Evolutionary conservation across 108 stramenopile genomes (phyloP).

Genomic region (Chaetoceros tenuissimus): DNA sequence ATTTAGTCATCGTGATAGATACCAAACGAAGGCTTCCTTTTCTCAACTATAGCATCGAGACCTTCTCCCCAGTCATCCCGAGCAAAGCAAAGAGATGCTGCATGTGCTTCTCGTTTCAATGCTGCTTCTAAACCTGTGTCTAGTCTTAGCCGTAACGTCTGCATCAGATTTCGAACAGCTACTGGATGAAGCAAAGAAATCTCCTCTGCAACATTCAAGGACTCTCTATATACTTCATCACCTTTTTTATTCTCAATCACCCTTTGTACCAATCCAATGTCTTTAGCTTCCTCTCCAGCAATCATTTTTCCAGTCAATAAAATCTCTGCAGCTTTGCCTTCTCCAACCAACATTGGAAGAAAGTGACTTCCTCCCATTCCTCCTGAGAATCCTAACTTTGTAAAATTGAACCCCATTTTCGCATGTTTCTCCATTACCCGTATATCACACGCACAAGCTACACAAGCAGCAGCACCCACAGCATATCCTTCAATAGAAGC

Average conservation of each 20-base stretch:
- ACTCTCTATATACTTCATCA: slow-evolving; percentile 26
- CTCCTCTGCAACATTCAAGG: slow-evolving; percentile 21
- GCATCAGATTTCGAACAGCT: slow-evolving; percentile 43
- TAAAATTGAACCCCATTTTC: slow-evolving; percentile 66
- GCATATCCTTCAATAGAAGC: slow-evolving; percentile 69
- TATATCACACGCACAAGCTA: slow-evolving; percentile 67
- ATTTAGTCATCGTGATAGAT: slow-evolving; percentile 20
- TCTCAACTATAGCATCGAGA: slow-evolving; percentile 37
- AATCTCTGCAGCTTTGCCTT: slow-evolving; percentile 29
- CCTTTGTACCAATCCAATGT: slow-evolving; percentile 33
- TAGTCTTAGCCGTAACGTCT: slow-evolving; percentile 25
- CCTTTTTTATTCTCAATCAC: slow-evolving; percentile 12
- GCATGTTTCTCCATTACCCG: slow-evolving; percentile 28
- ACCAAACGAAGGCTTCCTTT: slow-evolving; percentile 39
- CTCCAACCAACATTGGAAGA: slow-evolving; percentile 33
- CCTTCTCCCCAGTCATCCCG: slow-evolving; percentile 56
- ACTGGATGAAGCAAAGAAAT: slow-evolving; percentile 26
- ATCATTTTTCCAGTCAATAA: slow-evolving; percentile 46
- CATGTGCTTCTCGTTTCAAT: slow-evolving; percentile 43
- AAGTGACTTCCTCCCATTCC: slow-evolving; percentile 72
- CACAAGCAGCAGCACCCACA: slow-evolving; percentile 65
- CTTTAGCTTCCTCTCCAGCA: slow-evolving; percentile 39
- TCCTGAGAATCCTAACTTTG: slow-evolving; percentile 57
- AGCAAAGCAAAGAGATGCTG: slow-evolving; percentile 54
- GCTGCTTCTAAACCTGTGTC: slow-evolving; percentile 32